A percentile compares a stretch with the other conserved stretches of the same genome.
Conservation (phyloP, 306 rosid species). For the Datisca glomerata region DNA sequence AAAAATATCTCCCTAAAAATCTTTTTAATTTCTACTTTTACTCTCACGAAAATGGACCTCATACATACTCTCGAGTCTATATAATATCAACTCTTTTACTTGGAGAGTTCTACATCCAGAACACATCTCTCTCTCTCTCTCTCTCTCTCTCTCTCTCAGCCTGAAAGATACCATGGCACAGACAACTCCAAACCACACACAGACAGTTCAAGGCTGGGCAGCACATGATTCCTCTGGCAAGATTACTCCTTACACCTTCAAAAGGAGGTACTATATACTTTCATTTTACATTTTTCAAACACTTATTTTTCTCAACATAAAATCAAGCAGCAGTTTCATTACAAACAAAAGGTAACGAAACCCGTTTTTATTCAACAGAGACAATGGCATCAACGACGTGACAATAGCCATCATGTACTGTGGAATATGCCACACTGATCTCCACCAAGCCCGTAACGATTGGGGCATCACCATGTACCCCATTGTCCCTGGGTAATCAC, state of each 20-base stretch:
- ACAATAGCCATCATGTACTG: constrained; percentile 47
- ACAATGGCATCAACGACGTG: constrained; percentile 48
- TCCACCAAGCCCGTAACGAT: constrained; percentile 43
- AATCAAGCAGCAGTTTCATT: too few relatives aligned
- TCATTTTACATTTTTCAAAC: neutral
- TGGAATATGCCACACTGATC: constrained; percentile 76
- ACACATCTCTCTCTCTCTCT: too few relatives aligned
- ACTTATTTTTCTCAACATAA: too few relatives aligned
- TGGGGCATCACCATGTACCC: constrained; percentile 85
- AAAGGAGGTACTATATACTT: constrained; percentile 16
- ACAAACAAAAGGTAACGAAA: too few relatives aligned
- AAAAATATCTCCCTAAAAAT: too few relatives aligned
- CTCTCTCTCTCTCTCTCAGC: too few relatives aligned
- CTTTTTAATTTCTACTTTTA: too few relatives aligned
- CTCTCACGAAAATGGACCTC: too few relatives aligned
- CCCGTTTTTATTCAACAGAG: too few relatives aligned
- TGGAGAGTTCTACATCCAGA: too few relatives aligned
- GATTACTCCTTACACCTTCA: constrained; percentile 44
- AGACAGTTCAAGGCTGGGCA: constrained; percentile 71
- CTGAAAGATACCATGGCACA: constrained; percentile 54
- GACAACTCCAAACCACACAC: constrained; percentile 59
- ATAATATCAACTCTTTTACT: too few relatives aligned
- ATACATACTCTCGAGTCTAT: too few relatives aligned
- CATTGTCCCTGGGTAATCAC: constrained; percentile 69
- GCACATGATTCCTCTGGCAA: constrained; percentile 69